Evolutionary conservation across 2,329 filamentous ascomycete genomes (phyloP).

Genomic region (Elsinoe necatrix): DNA sequence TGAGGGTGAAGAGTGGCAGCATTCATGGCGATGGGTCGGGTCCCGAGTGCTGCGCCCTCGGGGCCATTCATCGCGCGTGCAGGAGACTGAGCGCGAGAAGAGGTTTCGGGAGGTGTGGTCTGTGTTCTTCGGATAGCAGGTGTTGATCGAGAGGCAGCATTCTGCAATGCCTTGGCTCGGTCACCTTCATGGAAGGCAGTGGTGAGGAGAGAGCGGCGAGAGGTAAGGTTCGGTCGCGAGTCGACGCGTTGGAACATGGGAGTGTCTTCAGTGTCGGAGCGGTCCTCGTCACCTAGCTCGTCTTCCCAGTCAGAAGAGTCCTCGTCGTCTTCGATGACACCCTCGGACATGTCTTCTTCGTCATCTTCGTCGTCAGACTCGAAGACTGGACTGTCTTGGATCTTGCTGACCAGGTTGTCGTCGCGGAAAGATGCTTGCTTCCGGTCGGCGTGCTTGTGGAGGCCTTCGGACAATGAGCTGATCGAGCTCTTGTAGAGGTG

Average conservation of each 20-base stretch:
- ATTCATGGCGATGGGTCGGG: constrained; percentile 73
- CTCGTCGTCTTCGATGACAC: constrained; percentile 58
- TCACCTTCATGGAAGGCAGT: constrained; percentile 77
- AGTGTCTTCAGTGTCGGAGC: constrained; percentile 67
- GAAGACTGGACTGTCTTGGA: constrained; percentile 52
- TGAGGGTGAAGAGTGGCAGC: constrained; percentile 57
- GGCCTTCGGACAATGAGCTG: constrained; percentile 47
- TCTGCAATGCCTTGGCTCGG: constrained; percentile 60
- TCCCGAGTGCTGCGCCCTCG: constrained; percentile 25
- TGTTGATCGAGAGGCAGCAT: constrained; percentile 51
- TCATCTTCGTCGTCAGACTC: constrained; percentile 49
- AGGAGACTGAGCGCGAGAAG: constrained; percentile 14
- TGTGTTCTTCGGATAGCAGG: constrained; percentile 12
- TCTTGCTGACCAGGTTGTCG: constrained; percentile 60
- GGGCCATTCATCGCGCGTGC: constrained; percentile 8
- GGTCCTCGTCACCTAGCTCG: constrained; percentile 63
- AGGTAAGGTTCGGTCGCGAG: constrained; percentile 75
- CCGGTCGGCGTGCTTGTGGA: constrained; percentile 47
- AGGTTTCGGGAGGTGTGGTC: constrained; percentile 7
- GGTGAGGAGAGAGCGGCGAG: constrained; percentile 79
- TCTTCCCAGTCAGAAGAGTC: constrained; percentile 48
- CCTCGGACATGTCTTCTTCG: constrained; percentile 63
- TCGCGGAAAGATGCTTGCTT: constrained; percentile 79
- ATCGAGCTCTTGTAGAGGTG: constrained; percentile 47
- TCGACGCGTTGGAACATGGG: constrained; percentile 84